A percentile compares a stretch with the other conserved stretches of the same genome.
These are phyloP conservation scores for Russula virescens DNA, from an alignment of 768 basidiomycete genomes.

Conservation along the genomic window DNA sequence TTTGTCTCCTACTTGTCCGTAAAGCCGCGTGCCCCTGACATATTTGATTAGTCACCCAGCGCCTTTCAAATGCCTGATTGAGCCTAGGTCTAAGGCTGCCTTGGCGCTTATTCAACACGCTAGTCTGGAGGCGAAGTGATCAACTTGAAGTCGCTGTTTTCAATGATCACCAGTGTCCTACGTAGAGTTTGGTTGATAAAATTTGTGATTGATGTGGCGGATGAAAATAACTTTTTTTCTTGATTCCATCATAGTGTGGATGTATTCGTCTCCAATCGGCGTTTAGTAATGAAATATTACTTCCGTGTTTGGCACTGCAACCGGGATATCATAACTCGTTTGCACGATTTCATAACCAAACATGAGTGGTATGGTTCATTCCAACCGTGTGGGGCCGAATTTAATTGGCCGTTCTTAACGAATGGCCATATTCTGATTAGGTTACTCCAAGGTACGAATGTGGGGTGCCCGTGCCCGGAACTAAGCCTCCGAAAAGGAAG, in stretches of 20 bases:
- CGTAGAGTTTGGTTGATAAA: too few species aligned
- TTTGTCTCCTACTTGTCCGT: not conserved
- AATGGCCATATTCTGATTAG: not conserved
- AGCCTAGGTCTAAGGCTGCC: conserved; percentile 17
- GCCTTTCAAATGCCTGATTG: conserved; percentile 18
- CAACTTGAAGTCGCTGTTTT: not conserved
- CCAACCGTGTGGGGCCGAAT: not conserved
- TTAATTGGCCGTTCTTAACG: not conserved
- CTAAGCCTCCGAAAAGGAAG: too few species aligned
- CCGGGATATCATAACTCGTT: too few species aligned
- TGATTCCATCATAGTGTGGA: too few species aligned
- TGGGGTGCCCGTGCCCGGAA: too few species aligned
- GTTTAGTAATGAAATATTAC: not conserved
- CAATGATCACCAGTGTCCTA: too few species aligned
- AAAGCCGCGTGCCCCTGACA: not conserved
- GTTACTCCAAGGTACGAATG: not conserved
- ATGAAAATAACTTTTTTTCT: too few species aligned
- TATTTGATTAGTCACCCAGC: conserved; percentile 9
- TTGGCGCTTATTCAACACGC: conserved; percentile 19
- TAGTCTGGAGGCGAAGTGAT: conserved; percentile 3
- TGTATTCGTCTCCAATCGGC: too few species aligned
- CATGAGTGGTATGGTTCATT: not conserved
- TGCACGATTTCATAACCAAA: not conserved
- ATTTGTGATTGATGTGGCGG: too few species aligned
- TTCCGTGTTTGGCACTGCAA: not conserved